Conservation (phyloP, 2,329 filamentous ascomycete species). For the Aspergillus phoenicis region DNA sequence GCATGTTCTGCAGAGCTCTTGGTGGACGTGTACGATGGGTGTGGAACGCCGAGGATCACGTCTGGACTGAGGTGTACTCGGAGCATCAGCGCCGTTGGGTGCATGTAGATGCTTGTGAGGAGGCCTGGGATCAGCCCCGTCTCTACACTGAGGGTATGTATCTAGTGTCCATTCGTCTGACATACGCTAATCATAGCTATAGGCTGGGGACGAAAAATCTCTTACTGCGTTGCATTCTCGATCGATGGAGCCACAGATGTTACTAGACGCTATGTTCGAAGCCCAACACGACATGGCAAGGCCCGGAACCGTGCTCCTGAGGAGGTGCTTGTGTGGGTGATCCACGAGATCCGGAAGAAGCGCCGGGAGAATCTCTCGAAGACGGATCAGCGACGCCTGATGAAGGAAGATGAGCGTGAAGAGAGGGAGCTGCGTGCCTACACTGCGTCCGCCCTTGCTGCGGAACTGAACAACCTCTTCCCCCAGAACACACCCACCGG, state of each 20-base stretch:
- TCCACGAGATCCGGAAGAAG: constrained; percentile 85
- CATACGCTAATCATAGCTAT: constrained; percentile 17
- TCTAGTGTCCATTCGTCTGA: background rate
- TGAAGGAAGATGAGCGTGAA: constrained; percentile 53
- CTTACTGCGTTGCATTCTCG: constrained; percentile 95
- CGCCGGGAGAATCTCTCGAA: constrained; percentile 83
- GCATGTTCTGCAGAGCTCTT: constrained; percentile 93
- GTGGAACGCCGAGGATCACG: constrained; percentile 96
- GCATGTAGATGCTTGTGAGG: constrained; percentile 94
- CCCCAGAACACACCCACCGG: constrained; percentile 30
- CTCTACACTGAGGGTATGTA: constrained; percentile 79
- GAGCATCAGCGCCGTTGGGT: constrained; percentile 92
- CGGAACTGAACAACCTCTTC: constrained; percentile 48
- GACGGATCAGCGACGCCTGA: constrained; percentile 59
- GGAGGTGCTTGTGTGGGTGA: constrained; percentile 85
- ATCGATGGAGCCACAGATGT: constrained; percentile 76
- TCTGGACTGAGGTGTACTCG: constrained; percentile 97
- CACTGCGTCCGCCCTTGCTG: constrained; percentile 48
- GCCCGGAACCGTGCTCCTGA: constrained; percentile 80
- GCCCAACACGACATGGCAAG: constrained; percentile 60
- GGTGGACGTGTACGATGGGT: constrained; percentile 93
- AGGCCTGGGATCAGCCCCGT: constrained; percentile 90
- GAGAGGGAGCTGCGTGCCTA: constrained; percentile 51
- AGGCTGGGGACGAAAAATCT: constrained; percentile 94
- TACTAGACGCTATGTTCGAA: constrained; percentile 65